phyloP scores from a whole-genome alignment of 2,329 filamentous ascomycete genomes.

The Fonsecaea monophora region DNA sequence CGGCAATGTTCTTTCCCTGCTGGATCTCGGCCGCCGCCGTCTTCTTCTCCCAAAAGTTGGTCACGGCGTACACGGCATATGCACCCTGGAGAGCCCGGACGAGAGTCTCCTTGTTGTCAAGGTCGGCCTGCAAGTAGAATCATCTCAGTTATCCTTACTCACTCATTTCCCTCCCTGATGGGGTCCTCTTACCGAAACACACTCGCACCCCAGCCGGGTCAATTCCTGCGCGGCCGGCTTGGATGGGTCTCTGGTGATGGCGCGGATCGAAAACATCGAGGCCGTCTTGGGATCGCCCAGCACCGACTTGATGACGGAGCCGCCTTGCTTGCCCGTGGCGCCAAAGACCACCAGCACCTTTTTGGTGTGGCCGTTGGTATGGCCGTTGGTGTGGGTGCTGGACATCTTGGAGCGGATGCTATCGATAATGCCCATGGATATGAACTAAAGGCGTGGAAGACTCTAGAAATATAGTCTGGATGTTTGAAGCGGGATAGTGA shows the following conservation, averaged over 20 bases:
- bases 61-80: conserved; percentile 59
- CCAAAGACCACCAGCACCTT: conserved; percentile 57
- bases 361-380: background rate
- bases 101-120: conserved; percentile 50
- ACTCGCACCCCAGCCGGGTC: conserved; percentile 43
- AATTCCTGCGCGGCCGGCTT: conserved; percentile 43
- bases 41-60: conserved; percentile 52
- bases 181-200: conserved; percentile 36
- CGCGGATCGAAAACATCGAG: conserved; percentile 56
- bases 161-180: conserved; percentile 30
- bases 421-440: background rate
- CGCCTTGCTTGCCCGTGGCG: conserved; percentile 61
- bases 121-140: conserved; percentile 46
- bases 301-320: conserved; percentile 56
- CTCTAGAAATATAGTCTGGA: background rate
- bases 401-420: conserved; percentile 6
- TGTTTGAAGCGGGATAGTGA: too few relatives aligned
- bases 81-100: conserved; percentile 51
- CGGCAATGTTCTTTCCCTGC: conserved; percentile 48
- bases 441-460: too few relatives aligned
- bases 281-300: conserved; percentile 55
- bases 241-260: conserved; percentile 55
- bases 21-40: conserved; percentile 46
- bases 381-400: conserved; percentile 6
- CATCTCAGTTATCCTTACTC: conserved; percentile 44